Base-by-base conservation (phyloP, 352 stramenopile species). In the Phytophthora fragariae region DNA sequence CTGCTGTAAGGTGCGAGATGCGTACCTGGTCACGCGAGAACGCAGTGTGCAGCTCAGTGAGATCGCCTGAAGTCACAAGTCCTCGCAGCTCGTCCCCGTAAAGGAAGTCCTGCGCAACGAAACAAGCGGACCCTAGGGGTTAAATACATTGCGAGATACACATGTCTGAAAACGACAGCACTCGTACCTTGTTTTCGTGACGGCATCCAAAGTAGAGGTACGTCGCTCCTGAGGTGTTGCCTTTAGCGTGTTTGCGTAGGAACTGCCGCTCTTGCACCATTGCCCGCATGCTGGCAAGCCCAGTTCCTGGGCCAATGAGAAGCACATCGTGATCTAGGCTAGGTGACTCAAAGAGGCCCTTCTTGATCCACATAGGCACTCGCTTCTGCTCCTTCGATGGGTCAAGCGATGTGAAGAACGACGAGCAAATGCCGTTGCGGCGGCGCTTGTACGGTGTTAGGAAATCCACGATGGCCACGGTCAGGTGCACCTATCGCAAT, bases 281-380 rank as follows among this genome's bases (percentile, higher is more conserved):
- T n/a, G 92, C 85, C 4, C 92, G 91, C 89, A 98, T 97, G 17
- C 92, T 89, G 14, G 94, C 95, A 10, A 98, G 81, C 9, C 93
- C 95, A 0, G 93, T 98, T 47, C 93, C 93, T 15, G 95, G 95
- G 0, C 94, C 95, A 27, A 98, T 92, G 17, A 98, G 82, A n/a
- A 98, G 68, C 63, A 98, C 76, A 37, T 88, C 67, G 19, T 82
- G 77, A 6, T 81, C 72, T 46, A 83, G 69, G 27, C 58, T 66
- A 0, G 85, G 82, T 1, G 82, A 82, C 14, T 85, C 70, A 70
- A 98, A 97, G 1, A 93, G 79, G 6, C 94, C 91, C 11, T 80
- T 90, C 75, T 97, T 97, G 56, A 98, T 91, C 81, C 84, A 98
- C 67, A 98, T 78, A 0, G 89, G 77, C 15, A 98, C 73, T 11